Conservation (phyloP, 78 protist genomes). For the Dictyostelium brefeldianum region DNA sequence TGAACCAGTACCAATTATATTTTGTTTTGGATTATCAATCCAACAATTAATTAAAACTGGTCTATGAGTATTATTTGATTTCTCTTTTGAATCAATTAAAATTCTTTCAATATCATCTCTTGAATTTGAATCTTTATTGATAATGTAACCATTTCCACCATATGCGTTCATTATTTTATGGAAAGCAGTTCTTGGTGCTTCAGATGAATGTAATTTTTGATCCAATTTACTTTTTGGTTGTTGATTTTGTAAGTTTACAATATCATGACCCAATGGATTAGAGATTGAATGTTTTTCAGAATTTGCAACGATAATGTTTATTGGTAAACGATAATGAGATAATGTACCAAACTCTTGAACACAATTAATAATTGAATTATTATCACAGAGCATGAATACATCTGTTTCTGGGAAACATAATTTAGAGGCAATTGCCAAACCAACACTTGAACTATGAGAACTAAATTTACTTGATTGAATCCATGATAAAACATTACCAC, state of each 20-base stretch:
- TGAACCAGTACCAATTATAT: conserved; percentile 14
- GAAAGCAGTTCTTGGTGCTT: conserved; percentile 11
- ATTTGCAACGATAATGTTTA: conserved; percentile 33
- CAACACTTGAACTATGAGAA: not conserved
- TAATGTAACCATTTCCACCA: conserved; percentile 24
- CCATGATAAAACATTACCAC: not conserved
- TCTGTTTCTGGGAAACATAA: conserved; percentile 14
- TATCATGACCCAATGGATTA: not conserved
- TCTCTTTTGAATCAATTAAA: conserved; percentile 5
- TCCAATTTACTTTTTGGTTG: not conserved
- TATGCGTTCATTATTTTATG: conserved; percentile 28
- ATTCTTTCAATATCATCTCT: conserved; percentile 36
- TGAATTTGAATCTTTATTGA: not conserved
- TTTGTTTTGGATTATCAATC: conserved; percentile 6
- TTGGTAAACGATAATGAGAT: conserved; percentile 30
- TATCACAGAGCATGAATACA: conserved; percentile 6
- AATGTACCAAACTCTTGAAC: conserved; percentile 35
- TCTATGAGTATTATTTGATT: not conserved
- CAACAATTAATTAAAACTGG: conserved; percentile 33
- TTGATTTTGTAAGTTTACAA: not conserved
- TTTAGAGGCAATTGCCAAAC: conserved; percentile 30
- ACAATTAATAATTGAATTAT: not conserved
- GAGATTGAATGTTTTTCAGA: not conserved
- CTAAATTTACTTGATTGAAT: conserved; percentile 3
- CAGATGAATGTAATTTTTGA: not conserved